phyloP scores from a whole-genome alignment of 208 protist genomes.

The Acanthamoeba divionensis region DNA sequence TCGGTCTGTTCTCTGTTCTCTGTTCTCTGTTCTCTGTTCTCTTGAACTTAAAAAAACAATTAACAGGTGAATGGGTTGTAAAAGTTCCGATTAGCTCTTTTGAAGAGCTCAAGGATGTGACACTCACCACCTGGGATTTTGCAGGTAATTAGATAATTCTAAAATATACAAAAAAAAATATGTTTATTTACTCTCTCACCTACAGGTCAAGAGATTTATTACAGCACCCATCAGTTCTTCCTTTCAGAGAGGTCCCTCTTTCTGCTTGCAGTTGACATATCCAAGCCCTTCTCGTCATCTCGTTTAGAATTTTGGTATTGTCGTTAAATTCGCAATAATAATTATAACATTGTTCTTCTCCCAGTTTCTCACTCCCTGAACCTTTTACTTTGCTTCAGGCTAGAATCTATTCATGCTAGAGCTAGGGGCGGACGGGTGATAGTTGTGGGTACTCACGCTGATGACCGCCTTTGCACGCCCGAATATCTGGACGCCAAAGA shows the following conservation, averaged over 20 bases:
- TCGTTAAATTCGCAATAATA: not conserved
- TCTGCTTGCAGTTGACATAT: slow-evolving; percentile 5
- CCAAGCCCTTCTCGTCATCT: not conserved
- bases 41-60: not conserved
- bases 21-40: not conserved
- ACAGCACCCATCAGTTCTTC: slow-evolving; percentile 50
- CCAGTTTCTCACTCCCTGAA: not conserved
- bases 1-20: not conserved
- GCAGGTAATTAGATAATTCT: not conserved
- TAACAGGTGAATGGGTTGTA: not conserved
- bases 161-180: not conserved
- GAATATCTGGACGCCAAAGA: slow-evolving; percentile 11
- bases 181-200: not conserved
- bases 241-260: slow-evolving; percentile 43
- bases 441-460: slow-evolving; percentile 38
- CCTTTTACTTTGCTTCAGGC: not conserved
- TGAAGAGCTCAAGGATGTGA: not conserved
- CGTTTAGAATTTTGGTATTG: slow-evolving; percentile 24
- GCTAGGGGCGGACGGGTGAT: not conserved
- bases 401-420: not conserved
- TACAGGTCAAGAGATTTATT: slow-evolving; percentile 37
- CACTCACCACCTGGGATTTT: slow-evolving; percentile 45
- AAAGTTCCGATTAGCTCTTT: not conserved
- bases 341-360: no score
- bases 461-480: slow-evolving; percentile 8